Evolutionary conservation across 2,329 filamentous ascomycete species (phyloP), one percentile per base, ranked within the genome.

Genomic region (Ophiocordyceps camponoti-saundersi): DNA sequence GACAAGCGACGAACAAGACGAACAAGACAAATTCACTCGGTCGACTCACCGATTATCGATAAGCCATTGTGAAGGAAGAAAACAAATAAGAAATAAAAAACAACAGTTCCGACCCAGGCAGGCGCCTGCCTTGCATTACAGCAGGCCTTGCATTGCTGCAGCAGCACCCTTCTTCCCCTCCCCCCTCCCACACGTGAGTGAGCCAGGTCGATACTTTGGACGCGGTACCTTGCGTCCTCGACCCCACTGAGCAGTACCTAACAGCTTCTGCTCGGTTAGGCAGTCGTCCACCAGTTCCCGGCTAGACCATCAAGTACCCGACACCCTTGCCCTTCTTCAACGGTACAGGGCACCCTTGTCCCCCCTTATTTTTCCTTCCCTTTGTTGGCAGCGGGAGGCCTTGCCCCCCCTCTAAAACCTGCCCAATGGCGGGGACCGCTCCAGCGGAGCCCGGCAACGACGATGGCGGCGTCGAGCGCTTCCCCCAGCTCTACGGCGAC

Each of bases 401-500:
- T 16, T 16, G 5, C 34, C 34, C 34, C 13, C n/a, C 30, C 10
- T 13, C 36, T 42, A 42, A 42, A 42, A 42, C 16, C 23, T 21
- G 34, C 34, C 34, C 49, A 49, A 53, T 53, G 49, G 47, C 50
- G 46, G 46, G 46, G 23, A 44, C 39, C 15, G 39, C 45, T 34
- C 3, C 46, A 48, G 49, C 51, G 46, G 56, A 53, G 50, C 52
- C 50, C 50, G 53, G 63, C 63, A 67, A 65, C 63, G 53, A 52
- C 49, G 54, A 55, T 48, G 50, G 52, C 52, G 49, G 52, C 52
- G 58, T 55, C 49, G 58, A 64, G 54, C 57, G 59, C 55, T 65
- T 65, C 60, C 61, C 63, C 54, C 59, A 61, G 57, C 62, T 65
- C 63, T 68, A 53, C 55, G 50, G 52, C 57, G 47, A 49, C 50